Conservation (phyloP, 495 filamentous ascomycete species). For the Penicillium steckii region DNA sequence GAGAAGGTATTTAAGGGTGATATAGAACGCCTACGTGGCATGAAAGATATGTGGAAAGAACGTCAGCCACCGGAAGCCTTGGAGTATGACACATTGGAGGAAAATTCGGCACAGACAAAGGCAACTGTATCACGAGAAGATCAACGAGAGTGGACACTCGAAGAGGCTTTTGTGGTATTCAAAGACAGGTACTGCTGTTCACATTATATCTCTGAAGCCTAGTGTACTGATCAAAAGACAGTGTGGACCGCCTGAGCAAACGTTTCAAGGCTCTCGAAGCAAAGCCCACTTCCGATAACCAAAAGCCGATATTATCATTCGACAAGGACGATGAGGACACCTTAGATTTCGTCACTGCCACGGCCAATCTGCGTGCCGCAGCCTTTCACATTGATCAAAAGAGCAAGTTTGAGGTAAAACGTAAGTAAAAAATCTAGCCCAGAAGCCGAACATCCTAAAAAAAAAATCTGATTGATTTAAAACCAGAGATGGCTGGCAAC, state of each 20-base stretch:
- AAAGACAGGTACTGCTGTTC: conserved; percentile 57
- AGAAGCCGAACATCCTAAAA: neutral
- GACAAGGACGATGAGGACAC: conserved; percentile 98
- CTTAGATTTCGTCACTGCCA: conserved; percentile 89
- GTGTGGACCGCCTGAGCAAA: conserved; percentile 71
- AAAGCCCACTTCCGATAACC: conserved; percentile 38
- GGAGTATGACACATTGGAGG: conserved; percentile 54
- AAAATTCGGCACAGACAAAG: conserved; percentile 50
- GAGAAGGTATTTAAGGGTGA: conserved; percentile 90
- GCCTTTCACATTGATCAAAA: conserved; percentile 84
- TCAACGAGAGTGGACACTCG: conserved; percentile 75
- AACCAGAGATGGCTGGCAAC: conserved; percentile 89
- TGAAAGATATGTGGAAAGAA: conserved; percentile 97
- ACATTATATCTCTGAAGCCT: neutral
- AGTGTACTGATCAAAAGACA: conserved; percentile 23
- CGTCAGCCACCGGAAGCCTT: conserved; percentile 71
- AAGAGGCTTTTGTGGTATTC: conserved; percentile 86
- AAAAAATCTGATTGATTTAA: conserved; percentile 2
- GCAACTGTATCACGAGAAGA: conserved; percentile 59
- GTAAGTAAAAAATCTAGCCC: conserved; percentile 32
- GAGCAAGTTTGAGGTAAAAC: conserved; percentile 95
- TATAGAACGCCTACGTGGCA: conserved; percentile 75
- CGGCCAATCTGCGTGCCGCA: conserved; percentile 81
- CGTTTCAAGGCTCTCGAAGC: conserved; percentile 62
- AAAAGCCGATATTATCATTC: conserved; percentile 71